Conservation (phyloP, 306 rosid species). For the Prosopis cineraria region DNA sequence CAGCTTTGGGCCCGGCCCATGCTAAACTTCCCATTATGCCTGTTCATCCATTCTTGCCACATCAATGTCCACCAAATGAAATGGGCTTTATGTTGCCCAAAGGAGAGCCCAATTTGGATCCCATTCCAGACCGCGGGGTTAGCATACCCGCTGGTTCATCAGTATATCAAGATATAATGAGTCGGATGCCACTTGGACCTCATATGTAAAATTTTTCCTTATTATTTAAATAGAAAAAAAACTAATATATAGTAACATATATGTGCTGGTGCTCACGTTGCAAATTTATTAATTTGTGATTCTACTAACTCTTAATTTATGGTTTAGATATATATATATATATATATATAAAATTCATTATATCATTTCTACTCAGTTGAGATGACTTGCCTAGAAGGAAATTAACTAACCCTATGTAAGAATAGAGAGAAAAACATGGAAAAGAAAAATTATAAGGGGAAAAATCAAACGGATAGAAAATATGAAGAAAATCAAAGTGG, state of each 20-base stretch:
- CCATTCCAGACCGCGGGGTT: constrained; percentile 56
- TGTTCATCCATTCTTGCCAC: constrained; percentile 65
- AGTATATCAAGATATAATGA: constrained; percentile 76
- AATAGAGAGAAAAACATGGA: neutral
- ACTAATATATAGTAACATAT: constrained; percentile 29
- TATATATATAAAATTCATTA: constrained; percentile 38
- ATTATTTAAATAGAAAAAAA: constrained; percentile 42
- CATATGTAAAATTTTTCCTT: constrained; percentile 56
- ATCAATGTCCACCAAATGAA: constrained; percentile 53
- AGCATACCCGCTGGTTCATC: constrained; percentile 69
- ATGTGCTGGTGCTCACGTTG: constrained; percentile 21
- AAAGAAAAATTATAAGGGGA: neutral
- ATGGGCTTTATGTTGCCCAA: constrained; percentile 77
- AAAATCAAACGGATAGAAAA: no score
- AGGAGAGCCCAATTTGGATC: constrained; percentile 84
- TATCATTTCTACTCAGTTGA: constrained; percentile 24
- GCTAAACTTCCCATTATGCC: constrained; percentile 63
- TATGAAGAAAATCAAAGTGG: no score
- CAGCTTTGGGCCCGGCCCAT: constrained; percentile 62
- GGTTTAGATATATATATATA: constrained; percentile 33
- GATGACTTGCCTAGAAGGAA: neutral
- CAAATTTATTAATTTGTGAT: constrained; percentile 26
- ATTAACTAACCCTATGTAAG: neutral
- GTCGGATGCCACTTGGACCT: constrained; percentile 93
- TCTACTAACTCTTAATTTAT: constrained; percentile 30